Evolutionary conservation across 768 basidiomycete species (phyloP).

Genomic region (Fistulinella prunicolor): DNA sequence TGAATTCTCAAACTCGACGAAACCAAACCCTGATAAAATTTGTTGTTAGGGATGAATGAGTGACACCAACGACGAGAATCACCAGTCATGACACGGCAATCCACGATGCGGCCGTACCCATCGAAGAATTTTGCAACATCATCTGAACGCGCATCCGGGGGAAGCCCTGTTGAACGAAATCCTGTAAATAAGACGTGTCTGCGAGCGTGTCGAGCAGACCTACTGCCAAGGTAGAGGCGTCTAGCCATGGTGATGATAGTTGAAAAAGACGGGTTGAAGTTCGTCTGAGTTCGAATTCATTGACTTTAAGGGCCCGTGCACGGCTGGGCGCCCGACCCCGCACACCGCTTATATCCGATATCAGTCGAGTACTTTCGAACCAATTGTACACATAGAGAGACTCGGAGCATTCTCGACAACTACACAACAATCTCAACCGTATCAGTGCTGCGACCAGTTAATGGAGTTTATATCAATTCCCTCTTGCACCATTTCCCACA

Average conservation of each 20-base stretch:
- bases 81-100: conserved; percentile 96
- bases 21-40: conserved; percentile 78
- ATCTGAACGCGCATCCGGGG: conserved; percentile 76
- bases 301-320: conserved; percentile 33
- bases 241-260: conserved; percentile 60
- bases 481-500: conserved; percentile 99
- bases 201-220: conserved; percentile 22
- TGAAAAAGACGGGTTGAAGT: conserved; percentile 26
- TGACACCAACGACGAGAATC: conserved; percentile 24
- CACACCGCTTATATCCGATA: conserved; percentile 11
- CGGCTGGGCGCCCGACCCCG: conserved; percentile 14
- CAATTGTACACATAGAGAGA: conserved; percentile 14
- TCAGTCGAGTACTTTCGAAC: too few species aligned
- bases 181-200: conserved; percentile 3
- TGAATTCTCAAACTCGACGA: conserved; percentile 90
- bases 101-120: conserved; percentile 82
- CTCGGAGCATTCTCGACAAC: conserved; percentile 9
- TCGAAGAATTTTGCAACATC: conserved; percentile 89
- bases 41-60: conserved; percentile 14
- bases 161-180: conserved; percentile 56
- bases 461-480: conserved; percentile 95
- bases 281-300: conserved; percentile 32
- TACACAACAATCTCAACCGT: neutral
- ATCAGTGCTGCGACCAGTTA: conserved; percentile 78
- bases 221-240: conserved; percentile 86